Conservation (phyloP, 2,329 filamentous ascomycete genomes). For the Simplicillium sp. region DNA sequence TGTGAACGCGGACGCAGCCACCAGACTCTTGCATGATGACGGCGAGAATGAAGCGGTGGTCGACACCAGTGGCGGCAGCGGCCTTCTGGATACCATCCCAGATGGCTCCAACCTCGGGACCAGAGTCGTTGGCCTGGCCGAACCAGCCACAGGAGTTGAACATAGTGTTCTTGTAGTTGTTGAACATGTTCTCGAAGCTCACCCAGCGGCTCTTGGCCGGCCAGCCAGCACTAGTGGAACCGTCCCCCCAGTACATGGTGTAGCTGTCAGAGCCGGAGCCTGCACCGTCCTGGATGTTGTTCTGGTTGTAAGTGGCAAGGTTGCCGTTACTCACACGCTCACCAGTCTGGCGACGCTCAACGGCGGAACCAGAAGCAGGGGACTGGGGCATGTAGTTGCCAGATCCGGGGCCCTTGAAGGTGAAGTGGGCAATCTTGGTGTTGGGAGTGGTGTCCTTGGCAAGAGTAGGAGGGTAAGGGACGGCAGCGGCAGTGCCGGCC, state of each 20-base stretch:
- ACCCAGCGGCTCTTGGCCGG: constrained; percentile 17
- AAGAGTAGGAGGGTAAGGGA: not conserved
- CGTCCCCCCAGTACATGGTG: constrained; percentile 17
- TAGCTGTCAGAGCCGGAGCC: constrained; percentile 16
- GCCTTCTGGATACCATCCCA: constrained; percentile 20
- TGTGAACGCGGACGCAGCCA: constrained; percentile 30
- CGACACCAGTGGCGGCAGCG: constrained; percentile 17
- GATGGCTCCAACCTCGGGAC: constrained; percentile 14
- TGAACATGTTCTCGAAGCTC: constrained; percentile 16
- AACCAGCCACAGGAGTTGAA: constrained; percentile 8
- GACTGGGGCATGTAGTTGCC: not conserved
- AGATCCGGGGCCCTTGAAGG: not conserved
- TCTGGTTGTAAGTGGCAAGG: constrained; percentile 1
- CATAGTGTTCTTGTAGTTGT: constrained; percentile 14
- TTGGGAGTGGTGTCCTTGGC: not conserved
- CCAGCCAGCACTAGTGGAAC: constrained; percentile 18
- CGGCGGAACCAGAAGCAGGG: not conserved
- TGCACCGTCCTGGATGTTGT: constrained; percentile 7
- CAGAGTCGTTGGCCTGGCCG: constrained; percentile 10
- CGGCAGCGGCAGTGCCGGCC: not conserved
- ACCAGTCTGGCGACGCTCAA: constrained; percentile 1
- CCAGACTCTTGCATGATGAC: constrained; percentile 33
- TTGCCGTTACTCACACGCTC: not conserved
- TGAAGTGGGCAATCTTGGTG: not conserved
- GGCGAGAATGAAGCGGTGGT: constrained; percentile 30